Evolutionary conservation across 2,329 filamentous ascomycete genomes (phyloP), one percentile per base, ranked within the genome.

Genomic region (Xylariaceae sp.): DNA sequence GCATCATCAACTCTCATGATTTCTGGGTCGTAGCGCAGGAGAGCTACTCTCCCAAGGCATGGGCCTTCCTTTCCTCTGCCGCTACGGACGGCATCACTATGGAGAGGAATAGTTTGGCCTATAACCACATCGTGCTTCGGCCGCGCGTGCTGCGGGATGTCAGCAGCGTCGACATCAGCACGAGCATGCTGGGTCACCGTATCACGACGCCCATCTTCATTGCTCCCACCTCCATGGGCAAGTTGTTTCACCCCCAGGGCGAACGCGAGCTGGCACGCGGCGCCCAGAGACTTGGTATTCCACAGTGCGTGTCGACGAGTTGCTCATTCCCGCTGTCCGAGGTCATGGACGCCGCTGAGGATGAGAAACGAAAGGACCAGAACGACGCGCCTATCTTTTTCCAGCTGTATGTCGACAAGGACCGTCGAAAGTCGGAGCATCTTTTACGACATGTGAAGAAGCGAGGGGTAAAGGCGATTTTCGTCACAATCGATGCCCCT

Each of bases 1-100:
- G 76, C 9, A 68, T 86, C 23, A 82, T 87, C 68, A 85, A 78
- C 65, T 75, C 80, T 5, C 76, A 85, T 62, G 86, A 88, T 72
- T 88, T 88, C 67, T 79, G 83, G 55, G 60, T 74, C 9, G 82
- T 80, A 0, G 85, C 86, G 3, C 77, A 79, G 13, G 74, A 75
- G 30, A 80, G 79, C 4, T 77, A 86, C 52, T 77, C 78, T 7
- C 78, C 80, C 18, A 88, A 89, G 67, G 82, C 85, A n/a, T 88
- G 84, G 83, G 86, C 86, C 0, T 89, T 88, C 67, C 82, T 86
- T 68, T 87, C 83, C 17, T 87, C 84, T 7, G 86, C 85, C 1
- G 82, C 86, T 9, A 88, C 84, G 4, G 86, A 80, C 67, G 71
- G 76, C n/a, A 79, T 79, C 66, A 83, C 86, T 44, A 82, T 85